Percentiles rank a stretch among this genome's conserved stretches.
Evolutionary conservation across 306 rosid genomes (phyloP).

Genomic region (Ceratonia siliqua): DNA sequence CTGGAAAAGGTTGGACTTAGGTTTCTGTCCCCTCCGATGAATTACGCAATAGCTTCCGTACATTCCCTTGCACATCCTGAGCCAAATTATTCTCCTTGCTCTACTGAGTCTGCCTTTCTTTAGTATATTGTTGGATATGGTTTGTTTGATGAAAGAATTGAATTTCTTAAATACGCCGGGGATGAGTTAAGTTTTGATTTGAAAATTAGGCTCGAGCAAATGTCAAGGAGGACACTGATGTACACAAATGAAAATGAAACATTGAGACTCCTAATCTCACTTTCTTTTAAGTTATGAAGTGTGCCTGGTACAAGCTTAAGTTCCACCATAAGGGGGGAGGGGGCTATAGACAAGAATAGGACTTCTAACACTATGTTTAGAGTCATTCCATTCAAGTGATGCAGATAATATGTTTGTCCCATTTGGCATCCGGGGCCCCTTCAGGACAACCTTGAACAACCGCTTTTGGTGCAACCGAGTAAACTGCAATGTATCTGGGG

Average conservation of each 20-base stretch:
- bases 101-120: neutral
- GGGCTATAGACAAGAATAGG: slow-evolving; percentile 52
- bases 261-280: neutral
- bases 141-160: too few relatives aligned
- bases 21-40: neutral
- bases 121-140: too few relatives aligned
- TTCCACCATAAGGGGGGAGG: neutral
- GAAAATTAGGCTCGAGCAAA: neutral
- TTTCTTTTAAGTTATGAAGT: neutral
- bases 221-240: neutral
- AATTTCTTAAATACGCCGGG: too few relatives aligned
- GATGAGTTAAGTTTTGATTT: too few relatives aligned
- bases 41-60: neutral
- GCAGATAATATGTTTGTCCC: slow-evolving; percentile 33
- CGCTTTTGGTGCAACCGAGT: slow-evolving; percentile 30
- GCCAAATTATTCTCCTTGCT: neutral
- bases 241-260: neutral
- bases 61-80: neutral
- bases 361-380: slow-evolving; percentile 57
- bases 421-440: slow-evolving; percentile 42
- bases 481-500: slow-evolving; percentile 57
- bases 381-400: slow-evolving; percentile 66
- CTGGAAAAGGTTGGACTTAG: neutral
- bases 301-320: neutral
- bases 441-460: slow-evolving; percentile 59